These are phyloP conservation scores for Tulasnella sp. DNA, from an alignment of 768 basidiomycete genomes.

Conservation along the genomic window DNA sequence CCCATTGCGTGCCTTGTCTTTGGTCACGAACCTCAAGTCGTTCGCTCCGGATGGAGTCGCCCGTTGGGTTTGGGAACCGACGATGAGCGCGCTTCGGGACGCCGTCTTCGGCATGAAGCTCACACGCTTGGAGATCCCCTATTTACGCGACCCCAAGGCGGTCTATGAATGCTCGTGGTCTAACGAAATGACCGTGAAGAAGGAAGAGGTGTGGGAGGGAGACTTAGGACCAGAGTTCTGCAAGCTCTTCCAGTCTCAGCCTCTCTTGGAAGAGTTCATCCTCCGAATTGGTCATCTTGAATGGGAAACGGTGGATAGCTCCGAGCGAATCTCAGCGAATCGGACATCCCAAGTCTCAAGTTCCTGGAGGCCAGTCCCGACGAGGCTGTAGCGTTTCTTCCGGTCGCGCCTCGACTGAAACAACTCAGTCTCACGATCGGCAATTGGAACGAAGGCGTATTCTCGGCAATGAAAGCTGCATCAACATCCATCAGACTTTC, in stretches of 20 bases:
- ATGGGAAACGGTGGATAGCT: neutral
- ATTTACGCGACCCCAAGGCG: too few species aligned
- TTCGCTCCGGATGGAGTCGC: too few species aligned
- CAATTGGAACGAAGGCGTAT: neutral
- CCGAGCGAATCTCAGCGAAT: neutral
- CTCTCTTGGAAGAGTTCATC: neutral
- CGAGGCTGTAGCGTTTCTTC: too few species aligned
- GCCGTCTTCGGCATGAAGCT: too few species aligned
- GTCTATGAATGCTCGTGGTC: too few species aligned
- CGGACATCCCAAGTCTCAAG: neutral
- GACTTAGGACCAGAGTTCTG: neutral
- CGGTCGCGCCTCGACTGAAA: neutral
- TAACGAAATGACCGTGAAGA: too few species aligned
- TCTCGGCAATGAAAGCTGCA: neutral
- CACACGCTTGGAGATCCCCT: too few species aligned
- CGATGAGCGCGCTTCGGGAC: too few species aligned
- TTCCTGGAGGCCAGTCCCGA: neutral
- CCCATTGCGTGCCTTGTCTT: too few species aligned
- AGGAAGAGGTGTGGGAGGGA: neutral
- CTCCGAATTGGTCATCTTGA: neutral
- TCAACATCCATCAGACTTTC: neutral
- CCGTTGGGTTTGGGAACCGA: too few species aligned
- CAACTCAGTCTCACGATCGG: neutral
- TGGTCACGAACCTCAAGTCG: too few species aligned
- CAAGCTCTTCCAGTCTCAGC: neutral